Conservation (phyloP, 2,329 filamentous ascomycete species). For the Botryotinia calthae region DNA sequence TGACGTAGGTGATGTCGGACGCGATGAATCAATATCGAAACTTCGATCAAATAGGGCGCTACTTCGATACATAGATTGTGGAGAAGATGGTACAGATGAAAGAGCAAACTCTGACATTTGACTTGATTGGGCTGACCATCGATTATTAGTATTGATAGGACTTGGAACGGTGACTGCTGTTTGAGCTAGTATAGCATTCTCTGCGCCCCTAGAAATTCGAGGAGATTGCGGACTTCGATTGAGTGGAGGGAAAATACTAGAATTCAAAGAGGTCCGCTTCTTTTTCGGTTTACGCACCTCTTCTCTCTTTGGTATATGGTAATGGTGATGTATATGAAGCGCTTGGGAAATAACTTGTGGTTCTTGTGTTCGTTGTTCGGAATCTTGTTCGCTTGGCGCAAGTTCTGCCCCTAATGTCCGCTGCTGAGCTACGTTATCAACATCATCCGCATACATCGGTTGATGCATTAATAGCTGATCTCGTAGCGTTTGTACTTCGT, state of each 20-base stretch:
- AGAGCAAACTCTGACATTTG: constrained; percentile 61
- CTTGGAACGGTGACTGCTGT: constrained; percentile 51
- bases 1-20: constrained; percentile 80
- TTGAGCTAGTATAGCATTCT: constrained; percentile 45
- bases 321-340: constrained; percentile 92
- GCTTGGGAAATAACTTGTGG: constrained; percentile 59
- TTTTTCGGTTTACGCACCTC: constrained; percentile 67
- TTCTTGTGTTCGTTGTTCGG: constrained; percentile 20
- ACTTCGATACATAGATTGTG: constrained; percentile 67
- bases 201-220: constrained; percentile 32
- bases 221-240: constrained; percentile 43
- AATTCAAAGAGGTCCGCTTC: constrained; percentile 63
- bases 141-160: constrained; percentile 47
- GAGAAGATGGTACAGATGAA: constrained; percentile 79
- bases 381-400: constrained; percentile 46
- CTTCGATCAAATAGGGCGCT: constrained; percentile 76
- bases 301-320: constrained; percentile 67
- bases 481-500: constrained; percentile 84
- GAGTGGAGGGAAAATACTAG: constrained; percentile 59
- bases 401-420: constrained; percentile 72
- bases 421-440: constrained; percentile 40
- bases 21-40: constrained; percentile 61
- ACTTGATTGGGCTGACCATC: constrained; percentile 64
- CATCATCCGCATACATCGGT: constrained; percentile 51
- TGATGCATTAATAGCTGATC: constrained; percentile 81